phyloP scores from a whole-genome alignment of 257 asterid genomes.

The Rubia yunnanensis region DNA sequence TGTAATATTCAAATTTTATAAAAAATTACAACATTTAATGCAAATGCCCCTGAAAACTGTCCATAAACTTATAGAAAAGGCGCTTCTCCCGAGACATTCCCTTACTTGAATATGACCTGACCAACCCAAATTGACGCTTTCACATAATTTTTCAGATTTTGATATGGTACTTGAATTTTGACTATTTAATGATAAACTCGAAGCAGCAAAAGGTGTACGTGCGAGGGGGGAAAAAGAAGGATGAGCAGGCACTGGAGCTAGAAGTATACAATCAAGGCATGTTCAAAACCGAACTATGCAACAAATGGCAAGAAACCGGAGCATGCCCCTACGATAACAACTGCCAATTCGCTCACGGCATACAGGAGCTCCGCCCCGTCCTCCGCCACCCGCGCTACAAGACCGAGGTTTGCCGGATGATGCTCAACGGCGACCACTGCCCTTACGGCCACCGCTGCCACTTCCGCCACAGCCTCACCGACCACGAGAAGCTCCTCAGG shows the following conservation, averaged over 20 bases:
- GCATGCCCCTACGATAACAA: slow-evolving; percentile 57
- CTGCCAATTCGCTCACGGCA: slow-evolving; percentile 81
- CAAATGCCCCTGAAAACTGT: too few relatives aligned
- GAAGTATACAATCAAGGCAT: slow-evolving; percentile 84
- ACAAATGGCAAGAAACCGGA: slow-evolving; percentile 87
- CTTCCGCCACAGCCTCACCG: slow-evolving; percentile 68
- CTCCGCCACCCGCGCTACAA: slow-evolving; percentile 88
- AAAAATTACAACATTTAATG: too few relatives aligned
- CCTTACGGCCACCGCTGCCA: slow-evolving; percentile 93
- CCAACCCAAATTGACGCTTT: too few relatives aligned
- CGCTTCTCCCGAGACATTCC: too few relatives aligned
- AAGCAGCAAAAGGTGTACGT: slow-evolving; percentile 65
- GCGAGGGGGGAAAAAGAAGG: slow-evolving; percentile 45
- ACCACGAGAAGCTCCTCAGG: slow-evolving; percentile 45
- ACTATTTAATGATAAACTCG: not conserved
- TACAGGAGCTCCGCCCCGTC: slow-evolving; percentile 69
- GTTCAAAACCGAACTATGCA: slow-evolving; percentile 82
- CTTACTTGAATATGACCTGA: too few relatives aligned
- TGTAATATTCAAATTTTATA: too few relatives aligned
- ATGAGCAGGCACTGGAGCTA: slow-evolving; percentile 41
- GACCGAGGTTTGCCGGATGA: slow-evolving; percentile 83
- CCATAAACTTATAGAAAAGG: too few relatives aligned
- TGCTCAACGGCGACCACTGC: slow-evolving; percentile 59
- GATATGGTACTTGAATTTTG: too few relatives aligned
- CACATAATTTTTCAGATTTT: too few relatives aligned